A percentile compares a stretch with the other conserved stretches of the same genome.
Conservation (phyloP, 192 early-diverging fungal species). For the Coemansia umbellata region DNA sequence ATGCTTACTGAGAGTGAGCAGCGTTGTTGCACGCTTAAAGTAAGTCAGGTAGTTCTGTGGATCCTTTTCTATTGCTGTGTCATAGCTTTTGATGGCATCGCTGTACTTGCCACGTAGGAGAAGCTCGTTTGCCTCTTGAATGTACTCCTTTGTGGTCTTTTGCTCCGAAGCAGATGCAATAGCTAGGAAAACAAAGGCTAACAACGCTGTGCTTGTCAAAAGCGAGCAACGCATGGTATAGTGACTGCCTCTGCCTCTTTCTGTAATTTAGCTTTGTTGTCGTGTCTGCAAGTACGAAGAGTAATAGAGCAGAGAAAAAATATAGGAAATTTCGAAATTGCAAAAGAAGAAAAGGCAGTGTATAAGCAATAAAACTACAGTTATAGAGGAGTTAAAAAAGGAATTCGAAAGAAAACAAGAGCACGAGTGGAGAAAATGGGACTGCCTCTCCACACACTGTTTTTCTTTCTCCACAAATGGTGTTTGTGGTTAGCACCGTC, state of each 20-base stretch:
- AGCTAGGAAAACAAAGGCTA: constrained; percentile 26
- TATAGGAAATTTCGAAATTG: background rate
- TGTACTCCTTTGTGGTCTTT: constrained; percentile 35
- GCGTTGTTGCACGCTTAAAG: constrained; percentile 82
- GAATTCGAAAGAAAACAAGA: no score
- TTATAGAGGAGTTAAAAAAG: no score
- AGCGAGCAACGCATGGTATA: constrained; percentile 33
- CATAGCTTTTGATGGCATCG: constrained; percentile 41
- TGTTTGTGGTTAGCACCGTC: no score
- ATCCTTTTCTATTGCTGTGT: constrained; percentile 59
- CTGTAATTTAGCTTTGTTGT: no score
- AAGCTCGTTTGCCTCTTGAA: constrained; percentile 47
- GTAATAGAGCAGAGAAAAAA: background rate
- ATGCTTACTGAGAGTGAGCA: constrained; percentile 70
- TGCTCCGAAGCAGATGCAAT: constrained; percentile 23
- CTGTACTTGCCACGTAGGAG: constrained; percentile 34
- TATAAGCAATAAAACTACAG: background rate
- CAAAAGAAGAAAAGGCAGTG: background rate
- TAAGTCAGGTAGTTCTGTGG: constrained; percentile 81
- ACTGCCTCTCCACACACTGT: no score
- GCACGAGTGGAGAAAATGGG: no score
- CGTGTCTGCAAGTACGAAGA: background rate
- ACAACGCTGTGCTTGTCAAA: constrained; percentile 27
- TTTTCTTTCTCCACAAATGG: no score
- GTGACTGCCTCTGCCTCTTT: no score